These are phyloP conservation scores for Claviceps africana DNA, from an alignment of 2,329 filamentous ascomycete species.

Conservation along the genomic window DNA sequence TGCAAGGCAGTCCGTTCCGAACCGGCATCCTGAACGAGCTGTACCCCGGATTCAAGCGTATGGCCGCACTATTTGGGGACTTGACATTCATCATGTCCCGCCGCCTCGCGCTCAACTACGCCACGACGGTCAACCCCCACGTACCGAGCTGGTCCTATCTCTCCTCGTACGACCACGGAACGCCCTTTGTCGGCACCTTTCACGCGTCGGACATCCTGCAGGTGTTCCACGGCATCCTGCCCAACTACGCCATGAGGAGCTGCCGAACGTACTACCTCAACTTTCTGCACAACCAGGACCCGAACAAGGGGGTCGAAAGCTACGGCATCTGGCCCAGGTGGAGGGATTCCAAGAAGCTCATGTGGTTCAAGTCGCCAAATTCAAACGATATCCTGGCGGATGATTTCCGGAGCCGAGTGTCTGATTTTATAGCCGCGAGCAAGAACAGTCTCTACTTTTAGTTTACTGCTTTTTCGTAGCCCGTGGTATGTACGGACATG, in stretches of 20 bases:
- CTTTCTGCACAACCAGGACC: conserved; percentile 57
- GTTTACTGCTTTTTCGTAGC: not conserved
- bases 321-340: conserved; percentile 29
- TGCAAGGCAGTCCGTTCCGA: conserved; percentile 55
- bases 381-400: conserved; percentile 20
- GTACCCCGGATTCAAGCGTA: conserved; percentile 65
- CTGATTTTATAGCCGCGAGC: conserved; percentile 15
- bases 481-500: no score
- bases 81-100: conserved; percentile 60
- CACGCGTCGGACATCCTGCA: conserved; percentile 58
- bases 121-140: conserved; percentile 32
- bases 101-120: conserved; percentile 43
- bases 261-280: conserved; percentile 58
- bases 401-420: conserved; percentile 22
- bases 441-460: conserved; percentile 13
- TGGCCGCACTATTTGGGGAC: conserved; percentile 64
- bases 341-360: conserved; percentile 31
- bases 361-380: conserved; percentile 27
- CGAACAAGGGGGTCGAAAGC: conserved; percentile 40
- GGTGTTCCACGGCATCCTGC: conserved; percentile 50
- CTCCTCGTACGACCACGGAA: conserved; percentile 55
- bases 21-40: conserved; percentile 55
- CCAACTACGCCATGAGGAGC: conserved; percentile 45
- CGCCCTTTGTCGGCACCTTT: conserved; percentile 61
- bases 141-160: conserved; percentile 66